phyloP scores from a whole-genome alignment of 345 rosid species.

The Eucalyptus lansdowneana region DNA sequence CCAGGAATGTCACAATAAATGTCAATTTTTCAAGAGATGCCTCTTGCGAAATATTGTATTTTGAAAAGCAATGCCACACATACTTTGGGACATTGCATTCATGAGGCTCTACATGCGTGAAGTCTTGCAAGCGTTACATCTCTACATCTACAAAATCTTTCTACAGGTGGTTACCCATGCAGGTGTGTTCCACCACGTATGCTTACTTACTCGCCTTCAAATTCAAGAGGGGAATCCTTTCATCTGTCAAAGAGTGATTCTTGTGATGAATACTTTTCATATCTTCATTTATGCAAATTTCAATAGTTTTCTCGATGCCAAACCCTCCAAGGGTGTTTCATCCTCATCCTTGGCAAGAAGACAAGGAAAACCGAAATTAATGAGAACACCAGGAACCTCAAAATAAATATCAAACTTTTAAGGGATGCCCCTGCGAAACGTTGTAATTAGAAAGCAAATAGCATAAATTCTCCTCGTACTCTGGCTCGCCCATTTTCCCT shows the following conservation, averaged over 20 bases:
- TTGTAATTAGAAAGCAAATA: background rate
- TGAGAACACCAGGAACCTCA: background rate
- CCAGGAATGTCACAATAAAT: background rate
- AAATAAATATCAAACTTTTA: background rate
- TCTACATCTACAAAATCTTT: background rate
- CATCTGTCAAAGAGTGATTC: background rate
- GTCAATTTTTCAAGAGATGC: background rate
- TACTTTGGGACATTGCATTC: background rate
- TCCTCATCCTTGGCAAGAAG: background rate
- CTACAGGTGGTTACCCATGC: background rate
- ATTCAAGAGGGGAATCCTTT: background rate
- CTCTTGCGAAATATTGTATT: background rate
- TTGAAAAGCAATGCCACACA: background rate
- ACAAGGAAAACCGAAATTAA: background rate
- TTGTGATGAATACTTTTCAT: background rate
- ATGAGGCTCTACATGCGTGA: background rate
- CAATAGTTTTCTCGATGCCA: background rate
- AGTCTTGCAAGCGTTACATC: background rate
- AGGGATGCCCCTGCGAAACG: background rate
- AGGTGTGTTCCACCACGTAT: background rate
- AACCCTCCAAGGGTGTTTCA: background rate
- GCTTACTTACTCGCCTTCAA: background rate
- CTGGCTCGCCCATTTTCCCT: background rate
- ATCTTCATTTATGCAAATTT: background rate
- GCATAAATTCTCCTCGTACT: background rate